These are phyloP conservation scores for Adansonia gregorii DNA, from an alignment of 441 rosid genomes.

Conservation along the genomic window DNA sequence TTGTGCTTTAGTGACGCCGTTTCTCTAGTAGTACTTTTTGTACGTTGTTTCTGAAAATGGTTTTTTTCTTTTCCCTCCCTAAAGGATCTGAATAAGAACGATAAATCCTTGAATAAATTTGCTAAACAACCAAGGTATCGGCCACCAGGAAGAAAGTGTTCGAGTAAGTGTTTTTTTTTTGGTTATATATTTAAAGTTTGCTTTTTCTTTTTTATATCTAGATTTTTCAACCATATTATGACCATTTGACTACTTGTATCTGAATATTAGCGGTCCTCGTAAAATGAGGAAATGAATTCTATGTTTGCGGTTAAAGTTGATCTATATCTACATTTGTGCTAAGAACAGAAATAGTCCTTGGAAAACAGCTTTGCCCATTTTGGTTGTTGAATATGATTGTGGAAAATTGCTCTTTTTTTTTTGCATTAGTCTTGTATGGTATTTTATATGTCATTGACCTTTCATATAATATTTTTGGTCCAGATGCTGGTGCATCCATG, in stretches of 20 bases:
- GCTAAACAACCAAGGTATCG: slow-evolving; percentile 61
- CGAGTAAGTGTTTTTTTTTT: slow-evolving; percentile 52
- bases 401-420: background rate
- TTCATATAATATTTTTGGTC: background rate
- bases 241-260: background rate
- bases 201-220: background rate
- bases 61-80: slow-evolving; percentile 1
- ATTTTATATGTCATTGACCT: background rate
- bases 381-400: background rate
- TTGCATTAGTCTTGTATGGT: background rate
- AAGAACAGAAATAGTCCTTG: background rate
- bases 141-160: slow-evolving; percentile 77
- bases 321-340: background rate
- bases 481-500: slow-evolving; percentile 41
- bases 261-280: background rate
- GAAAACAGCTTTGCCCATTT: background rate
- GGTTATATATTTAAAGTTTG: background rate
- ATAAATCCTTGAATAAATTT: slow-evolving; percentile 43
- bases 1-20: background rate
- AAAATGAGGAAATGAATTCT: background rate
- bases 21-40: background rate
- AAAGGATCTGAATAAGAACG: slow-evolving; percentile 59
- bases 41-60: background rate
- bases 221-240: background rate
- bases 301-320: background rate